Evolutionary conservation across 2,329 filamentous ascomycete species (phyloP).

Genomic region (Diaporthe sp.): DNA sequence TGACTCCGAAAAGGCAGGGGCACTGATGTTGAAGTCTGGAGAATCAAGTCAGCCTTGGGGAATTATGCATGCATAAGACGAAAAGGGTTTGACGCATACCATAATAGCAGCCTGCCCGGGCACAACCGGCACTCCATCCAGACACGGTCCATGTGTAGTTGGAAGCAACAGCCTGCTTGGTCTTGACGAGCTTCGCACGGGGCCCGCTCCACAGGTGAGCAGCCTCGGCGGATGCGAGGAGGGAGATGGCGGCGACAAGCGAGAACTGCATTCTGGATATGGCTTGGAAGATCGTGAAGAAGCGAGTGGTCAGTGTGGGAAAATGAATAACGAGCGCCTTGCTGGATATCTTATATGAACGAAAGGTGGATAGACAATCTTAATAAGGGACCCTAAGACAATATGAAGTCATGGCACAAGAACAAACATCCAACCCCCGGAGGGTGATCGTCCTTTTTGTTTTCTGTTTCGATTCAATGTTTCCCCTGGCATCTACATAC

Average conservation of each 20-base stretch:
- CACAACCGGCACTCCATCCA: slow-evolving; percentile 36
- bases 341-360: not conserved
- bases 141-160: slow-evolving; percentile 39
- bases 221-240: slow-evolving; percentile 32
- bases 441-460: slow-evolving; percentile 29
- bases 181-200: slow-evolving; percentile 1
- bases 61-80: not conserved
- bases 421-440: not conserved
- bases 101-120: slow-evolving; percentile 31
- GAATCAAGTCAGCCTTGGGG: not conserved
- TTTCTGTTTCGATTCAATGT: slow-evolving; percentile 26
- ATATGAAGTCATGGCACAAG: slow-evolving; percentile 12
- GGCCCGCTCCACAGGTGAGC: slow-evolving; percentile 30
- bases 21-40: slow-evolving; percentile 36
- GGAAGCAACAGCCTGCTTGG: slow-evolving; percentile 13
- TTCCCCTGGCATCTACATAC: slow-evolving; percentile 14
- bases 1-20: slow-evolving; percentile 21
- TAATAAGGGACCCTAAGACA: slow-evolving; percentile 26
- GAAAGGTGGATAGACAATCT: not conserved
- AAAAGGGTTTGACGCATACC: slow-evolving; percentile 7
- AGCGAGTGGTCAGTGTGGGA: slow-evolving; percentile 3
- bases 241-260: slow-evolving; percentile 27
- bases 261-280: slow-evolving; percentile 37
- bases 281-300: not conserved
- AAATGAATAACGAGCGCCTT: not conserved